Conservation (phyloP, 2,329 filamentous ascomycete genomes). For the Canariomyces notabilis region DNA sequence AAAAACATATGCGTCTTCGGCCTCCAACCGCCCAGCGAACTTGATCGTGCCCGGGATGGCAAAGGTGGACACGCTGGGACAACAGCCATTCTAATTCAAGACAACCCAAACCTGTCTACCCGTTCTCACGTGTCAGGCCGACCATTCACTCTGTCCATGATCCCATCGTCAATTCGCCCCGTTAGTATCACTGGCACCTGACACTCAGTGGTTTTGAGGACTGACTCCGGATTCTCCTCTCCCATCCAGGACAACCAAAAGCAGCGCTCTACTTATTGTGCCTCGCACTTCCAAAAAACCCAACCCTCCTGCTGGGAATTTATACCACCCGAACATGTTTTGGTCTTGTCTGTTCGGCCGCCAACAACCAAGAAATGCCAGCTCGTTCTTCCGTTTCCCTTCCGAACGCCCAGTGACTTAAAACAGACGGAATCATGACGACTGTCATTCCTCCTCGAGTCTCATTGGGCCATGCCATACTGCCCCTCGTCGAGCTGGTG, state of each 20-base stretch:
- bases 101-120: too few species aligned
- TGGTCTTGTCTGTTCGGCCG: neutral
- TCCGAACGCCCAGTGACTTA: neutral
- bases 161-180: too few species aligned
- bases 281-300: neutral
- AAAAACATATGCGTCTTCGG: too few species aligned
- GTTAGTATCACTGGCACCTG: too few species aligned
- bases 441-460: neutral
- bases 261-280: neutral
- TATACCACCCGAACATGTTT: neutral
- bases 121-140: too few species aligned
- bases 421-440: neutral
- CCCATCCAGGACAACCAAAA: neutral
- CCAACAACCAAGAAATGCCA: neutral
- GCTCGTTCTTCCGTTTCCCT: neutral
- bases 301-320: neutral
- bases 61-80: too few species aligned
- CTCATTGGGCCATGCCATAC: neutral
- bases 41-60: too few species aligned
- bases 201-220: too few species aligned
- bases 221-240: too few species aligned
- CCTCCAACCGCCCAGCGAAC: too few species aligned
- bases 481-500: conserved; percentile 35
- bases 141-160: too few species aligned
- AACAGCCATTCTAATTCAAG: too few species aligned